A percentile compares a stretch with the other conserved stretches of the same genome.
Evolutionary conservation across 1,284 basidiomycete species (phyloP).

Genomic region (Puccinia novopanici): DNA sequence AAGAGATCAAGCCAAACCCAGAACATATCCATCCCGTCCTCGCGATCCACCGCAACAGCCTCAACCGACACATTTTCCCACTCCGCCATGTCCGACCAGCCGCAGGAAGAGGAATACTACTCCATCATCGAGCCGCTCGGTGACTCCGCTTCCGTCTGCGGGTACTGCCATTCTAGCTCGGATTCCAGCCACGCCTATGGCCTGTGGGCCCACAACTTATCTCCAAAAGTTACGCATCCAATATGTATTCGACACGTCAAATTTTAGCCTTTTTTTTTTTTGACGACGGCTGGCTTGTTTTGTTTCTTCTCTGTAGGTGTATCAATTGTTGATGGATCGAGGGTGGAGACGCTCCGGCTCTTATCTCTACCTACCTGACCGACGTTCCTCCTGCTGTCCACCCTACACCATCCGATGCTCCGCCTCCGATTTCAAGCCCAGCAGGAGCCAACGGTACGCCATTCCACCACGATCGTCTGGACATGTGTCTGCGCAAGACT

Average conservation of each 20-base stretch:
- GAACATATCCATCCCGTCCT: background rate
- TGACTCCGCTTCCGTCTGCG: slow-evolving; percentile 5
- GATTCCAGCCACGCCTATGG: slow-evolving; percentile 35
- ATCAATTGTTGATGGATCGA: slow-evolving; percentile 71
- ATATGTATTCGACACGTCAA: no score
- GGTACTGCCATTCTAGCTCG: slow-evolving; percentile 35
- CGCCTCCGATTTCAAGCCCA: slow-evolving; percentile 27
- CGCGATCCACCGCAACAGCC: background rate
- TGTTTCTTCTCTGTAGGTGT: slow-evolving; percentile 57
- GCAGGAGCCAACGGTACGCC: slow-evolving; percentile 43
- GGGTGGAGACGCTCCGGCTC: slow-evolving; percentile 86
- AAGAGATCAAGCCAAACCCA: no score
- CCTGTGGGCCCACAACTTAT: slow-evolving; percentile 28
- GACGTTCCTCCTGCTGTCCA: slow-evolving; percentile 80
- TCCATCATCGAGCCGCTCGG: slow-evolving; percentile 41
- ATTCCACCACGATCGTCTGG: no score
- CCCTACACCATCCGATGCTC: slow-evolving; percentile 83
- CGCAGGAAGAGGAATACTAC: background rate
- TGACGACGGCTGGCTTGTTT: no score
- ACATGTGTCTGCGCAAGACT: no score
- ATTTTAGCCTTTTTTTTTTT: no score
- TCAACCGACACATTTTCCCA: background rate
- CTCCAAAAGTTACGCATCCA: slow-evolving; percentile 20
- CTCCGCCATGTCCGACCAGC: background rate
- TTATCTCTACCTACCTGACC: slow-evolving; percentile 72